Evolutionary conservation across 208 protist species (phyloP).

Genomic region (Strigomonas galati): DNA sequence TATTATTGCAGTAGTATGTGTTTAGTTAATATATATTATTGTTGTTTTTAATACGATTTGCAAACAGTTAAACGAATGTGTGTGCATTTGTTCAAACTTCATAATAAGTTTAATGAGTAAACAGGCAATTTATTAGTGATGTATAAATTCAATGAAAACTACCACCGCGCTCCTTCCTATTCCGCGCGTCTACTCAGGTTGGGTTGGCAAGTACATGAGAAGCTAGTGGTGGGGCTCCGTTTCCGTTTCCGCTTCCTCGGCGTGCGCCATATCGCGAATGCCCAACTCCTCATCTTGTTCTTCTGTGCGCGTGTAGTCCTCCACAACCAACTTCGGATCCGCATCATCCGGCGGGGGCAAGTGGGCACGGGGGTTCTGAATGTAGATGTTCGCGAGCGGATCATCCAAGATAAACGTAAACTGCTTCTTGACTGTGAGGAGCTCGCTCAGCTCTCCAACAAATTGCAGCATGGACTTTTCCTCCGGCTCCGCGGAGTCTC

Average conservation of each 20-base stretch:
- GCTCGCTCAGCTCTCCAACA: conserved; percentile 71
- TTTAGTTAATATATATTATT: not conserved
- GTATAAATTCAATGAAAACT: too few relatives aligned
- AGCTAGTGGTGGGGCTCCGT: too few relatives aligned
- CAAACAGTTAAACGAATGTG: not conserved
- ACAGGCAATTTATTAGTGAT: too few relatives aligned
- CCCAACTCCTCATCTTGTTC: conserved; percentile 95
- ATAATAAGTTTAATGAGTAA: not conserved
- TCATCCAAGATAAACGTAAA: conserved; percentile 95
- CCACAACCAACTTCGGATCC: conserved; percentile 79
- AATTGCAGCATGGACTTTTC: conserved; percentile 76
- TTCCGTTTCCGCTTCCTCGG: not conserved
- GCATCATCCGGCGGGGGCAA: conserved; percentile 72
- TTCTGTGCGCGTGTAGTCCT: conserved; percentile 80
- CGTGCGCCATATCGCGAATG: conserved; percentile 59
- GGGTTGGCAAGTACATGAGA: too few relatives aligned
- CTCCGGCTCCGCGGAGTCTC: conserved; percentile 64
- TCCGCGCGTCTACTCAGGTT: too few relatives aligned
- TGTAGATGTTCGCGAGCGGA: conserved; percentile 89
- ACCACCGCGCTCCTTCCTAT: too few relatives aligned
- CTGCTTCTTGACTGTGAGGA: conserved; percentile 49
- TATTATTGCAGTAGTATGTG: not conserved
- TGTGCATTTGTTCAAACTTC: not conserved
- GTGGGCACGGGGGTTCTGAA: conserved; percentile 90
- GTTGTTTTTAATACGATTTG: not conserved